Evolutionary conservation across 202 grass and related monocot species (phyloP).

Genomic region (Zoysia matrella): DNA sequence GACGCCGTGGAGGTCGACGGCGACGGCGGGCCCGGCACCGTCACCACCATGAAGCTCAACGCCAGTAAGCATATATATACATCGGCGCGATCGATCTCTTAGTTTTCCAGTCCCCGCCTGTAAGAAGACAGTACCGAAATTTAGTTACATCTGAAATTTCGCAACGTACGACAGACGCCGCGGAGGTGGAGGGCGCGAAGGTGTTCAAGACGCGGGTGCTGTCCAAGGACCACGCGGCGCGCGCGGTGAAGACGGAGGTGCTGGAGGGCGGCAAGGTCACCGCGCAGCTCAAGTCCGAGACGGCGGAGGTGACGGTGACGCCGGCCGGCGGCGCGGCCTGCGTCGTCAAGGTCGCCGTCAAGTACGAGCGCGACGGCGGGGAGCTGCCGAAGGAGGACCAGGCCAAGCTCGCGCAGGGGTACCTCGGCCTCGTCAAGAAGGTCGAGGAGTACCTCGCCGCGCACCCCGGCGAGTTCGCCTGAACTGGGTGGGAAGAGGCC

Average conservation of each 20-base stretch:
- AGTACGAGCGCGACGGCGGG: constrained; percentile 40
- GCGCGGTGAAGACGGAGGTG: not conserved
- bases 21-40: constrained; percentile 28
- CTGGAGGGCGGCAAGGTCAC: constrained; percentile 30
- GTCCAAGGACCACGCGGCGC: not conserved
- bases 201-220: constrained; percentile 21
- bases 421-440: constrained; percentile 30
- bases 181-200: not conserved
- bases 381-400: constrained; percentile 28
- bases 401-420: not conserved
- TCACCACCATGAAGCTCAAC: constrained; percentile 41
- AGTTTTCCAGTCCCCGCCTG: too few species aligned
- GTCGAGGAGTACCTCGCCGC: constrained; percentile 51
- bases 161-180: too few species aligned
- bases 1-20: constrained; percentile 36
- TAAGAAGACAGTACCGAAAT: too few species aligned
- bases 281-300: constrained; percentile 25
- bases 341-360: constrained; percentile 23
- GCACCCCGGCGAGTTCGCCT: constrained; percentile 21
- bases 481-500: not conserved
- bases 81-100: too few species aligned
- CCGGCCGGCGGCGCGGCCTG: constrained; percentile 13
- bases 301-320: constrained; percentile 17
- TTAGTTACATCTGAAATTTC: too few species aligned
- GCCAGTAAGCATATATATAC: not conserved